Base-by-base conservation (phyloP, 2,329 filamentous ascomycete species). In the Bisporella sp. region DNA sequence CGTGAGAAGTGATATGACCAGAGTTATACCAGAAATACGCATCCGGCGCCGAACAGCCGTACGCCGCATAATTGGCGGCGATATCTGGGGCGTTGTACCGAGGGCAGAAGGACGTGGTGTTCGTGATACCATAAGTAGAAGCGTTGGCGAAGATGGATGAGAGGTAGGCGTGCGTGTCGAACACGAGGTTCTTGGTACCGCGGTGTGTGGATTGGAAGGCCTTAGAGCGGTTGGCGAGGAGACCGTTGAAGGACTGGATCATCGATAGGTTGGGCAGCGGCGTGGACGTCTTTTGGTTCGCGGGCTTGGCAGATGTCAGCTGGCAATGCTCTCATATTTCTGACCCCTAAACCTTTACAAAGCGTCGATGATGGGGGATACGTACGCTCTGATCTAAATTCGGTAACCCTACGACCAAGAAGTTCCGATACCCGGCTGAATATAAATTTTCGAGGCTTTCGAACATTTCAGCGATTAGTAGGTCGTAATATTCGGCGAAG, bases 391-490 rank as follows among this genome's bases (percentile, higher is more conserved):
- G 69, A 54, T 78, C 70, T 1, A 78, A 60, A 0, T 76, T 75
- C 1, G 76, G 75, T 2, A 78, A 64, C 41, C 76, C 75, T 61
- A 79, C 63, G 54, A 79, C 72, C 5, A 79, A 60, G 51, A 71
- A 75, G 29, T 71, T 66, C 4, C 61, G 59, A 55, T 74, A 76
- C 0, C 74, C 74, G 0, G 70, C 64, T 1, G 59, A 46, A 47
- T 71, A 71, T 5, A 78, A 59, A 0, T 63, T 64, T 29, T 68
- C 61, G 6, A 75, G 65, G 12, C 68, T 67, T 11, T 63, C 52
- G 50, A 77, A 73, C 1, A 75, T 63, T 0, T 69, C 65, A 4
- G 47, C 47, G 35, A 73, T 68, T 5, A 77, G 61, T 8, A 62
- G 59, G 4, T 69, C 61, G 58, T 77, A 78, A 55, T 75, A 71